Conservation (phyloP, 768 basidiomycete species). For the Hydnomerulius pinastri region DNA sequence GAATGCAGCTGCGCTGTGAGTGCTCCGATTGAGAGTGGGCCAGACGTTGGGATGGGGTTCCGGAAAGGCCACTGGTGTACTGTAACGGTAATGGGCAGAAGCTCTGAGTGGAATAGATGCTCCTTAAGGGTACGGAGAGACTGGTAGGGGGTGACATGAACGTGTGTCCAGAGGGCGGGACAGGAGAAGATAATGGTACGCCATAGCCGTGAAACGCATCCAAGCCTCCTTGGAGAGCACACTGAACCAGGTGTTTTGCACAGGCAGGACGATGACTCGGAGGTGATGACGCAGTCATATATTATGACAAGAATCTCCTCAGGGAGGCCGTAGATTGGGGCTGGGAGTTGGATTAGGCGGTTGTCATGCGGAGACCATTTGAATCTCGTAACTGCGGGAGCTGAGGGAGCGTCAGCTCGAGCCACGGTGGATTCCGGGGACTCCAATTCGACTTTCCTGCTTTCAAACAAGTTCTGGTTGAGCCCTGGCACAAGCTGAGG, state of each 20-base stretch:
- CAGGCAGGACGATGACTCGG: slow-evolving; percentile 2
- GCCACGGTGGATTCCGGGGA: too few relatives aligned
- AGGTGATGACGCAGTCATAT: slow-evolving; percentile 19
- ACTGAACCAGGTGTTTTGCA: not conserved
- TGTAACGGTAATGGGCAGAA: slow-evolving; percentile 11
- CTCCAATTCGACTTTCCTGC: too few relatives aligned
- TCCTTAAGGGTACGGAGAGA: slow-evolving; percentile 11
- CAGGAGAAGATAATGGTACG: slow-evolving; percentile 14
- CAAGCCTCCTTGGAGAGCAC: slow-evolving; percentile 15
- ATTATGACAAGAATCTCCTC: slow-evolving; percentile 25
- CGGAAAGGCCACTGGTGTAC: slow-evolving; percentile 24
- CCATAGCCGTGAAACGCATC: slow-evolving; percentile 18
- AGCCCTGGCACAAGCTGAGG: too few relatives aligned
- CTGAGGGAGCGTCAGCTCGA: too few relatives aligned
- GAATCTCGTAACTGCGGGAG: too few relatives aligned
- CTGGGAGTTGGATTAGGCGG: too few relatives aligned
- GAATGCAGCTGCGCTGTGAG: slow-evolving; percentile 19
- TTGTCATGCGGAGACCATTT: too few relatives aligned
- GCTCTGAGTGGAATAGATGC: slow-evolving; percentile 16
- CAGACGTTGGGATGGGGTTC: slow-evolving; percentile 1
- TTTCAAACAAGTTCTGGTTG: too few relatives aligned
- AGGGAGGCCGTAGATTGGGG: slow-evolving; percentile 10
- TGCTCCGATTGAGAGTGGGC: slow-evolving; percentile 11
- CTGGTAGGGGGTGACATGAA: slow-evolving; percentile 17
- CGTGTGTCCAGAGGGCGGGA: slow-evolving; percentile 21